phyloP scores from a whole-genome alignment of 78 protist genomes.

The Dictyostelium intermedium region DNA sequence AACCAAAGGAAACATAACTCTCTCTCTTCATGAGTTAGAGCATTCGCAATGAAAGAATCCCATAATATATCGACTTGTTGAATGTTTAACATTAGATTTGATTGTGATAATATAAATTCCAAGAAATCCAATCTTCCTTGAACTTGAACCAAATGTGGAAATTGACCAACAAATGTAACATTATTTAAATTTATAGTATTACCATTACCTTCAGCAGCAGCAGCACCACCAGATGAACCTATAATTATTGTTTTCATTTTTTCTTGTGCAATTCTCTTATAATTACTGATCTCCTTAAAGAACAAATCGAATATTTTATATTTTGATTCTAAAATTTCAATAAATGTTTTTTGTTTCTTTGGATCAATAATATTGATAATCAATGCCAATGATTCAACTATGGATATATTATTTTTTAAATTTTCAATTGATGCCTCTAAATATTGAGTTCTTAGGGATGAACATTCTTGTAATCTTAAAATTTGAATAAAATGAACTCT shows the following conservation, averaged over 20 bases:
- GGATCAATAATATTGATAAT: constrained; percentile 46
- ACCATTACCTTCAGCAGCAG: too few relatives aligned
- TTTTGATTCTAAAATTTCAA: constrained; percentile 40
- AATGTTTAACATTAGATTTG: constrained; percentile 54
- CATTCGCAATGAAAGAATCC: constrained; percentile 51
- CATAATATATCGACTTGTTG: constrained; percentile 64
- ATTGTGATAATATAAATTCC: constrained; percentile 54
- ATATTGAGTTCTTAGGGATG: constrained; percentile 1
- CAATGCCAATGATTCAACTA: constrained; percentile 20
- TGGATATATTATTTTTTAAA: not conserved
- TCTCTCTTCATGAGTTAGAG: constrained; percentile 60
- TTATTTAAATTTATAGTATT: not conserved
- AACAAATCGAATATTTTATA: constrained; percentile 45
- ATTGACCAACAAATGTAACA: constrained; percentile 17
- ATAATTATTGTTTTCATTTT: not conserved
- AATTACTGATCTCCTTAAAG: constrained; percentile 42
- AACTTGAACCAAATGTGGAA: constrained; percentile 53
- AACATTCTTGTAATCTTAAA: constrained; percentile 1
- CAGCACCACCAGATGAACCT: too few relatives aligned
- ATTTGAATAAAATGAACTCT: constrained; percentile 8
- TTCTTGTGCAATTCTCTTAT: not conserved
- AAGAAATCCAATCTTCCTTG: constrained; percentile 63
- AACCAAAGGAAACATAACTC: constrained; percentile 56
- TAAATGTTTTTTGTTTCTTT: constrained; percentile 10
- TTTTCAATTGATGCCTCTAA: constrained; percentile 44